Base-by-base conservation (phyloP, 176 grass and related monocot species). In the Oryza punctata region DNA sequence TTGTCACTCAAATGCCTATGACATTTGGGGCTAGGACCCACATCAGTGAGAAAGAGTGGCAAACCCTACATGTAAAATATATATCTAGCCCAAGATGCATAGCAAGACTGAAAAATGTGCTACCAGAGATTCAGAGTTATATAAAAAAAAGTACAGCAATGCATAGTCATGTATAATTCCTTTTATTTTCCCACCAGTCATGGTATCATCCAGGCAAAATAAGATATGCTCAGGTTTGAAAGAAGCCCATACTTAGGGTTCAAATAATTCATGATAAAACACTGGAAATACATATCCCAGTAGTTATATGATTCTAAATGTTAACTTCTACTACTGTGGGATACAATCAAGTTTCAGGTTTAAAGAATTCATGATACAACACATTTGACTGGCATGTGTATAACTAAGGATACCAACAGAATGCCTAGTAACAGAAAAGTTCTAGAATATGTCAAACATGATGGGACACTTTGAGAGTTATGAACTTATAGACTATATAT, bases 41-140 rank as follows among this genome's bases (percentile, higher is more conserved):
- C 52, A 61, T 61, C 57, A 24, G 57, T 61, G 57, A 61, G 57
- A 61, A 23, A 61, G 16, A 21, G 50, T 24, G 21, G 57, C 57
- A n/a, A 61, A 61, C 10, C 57, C 6, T 61, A 23, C 57, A 24
- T 67, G 30, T 35, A 66, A 37, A 23, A 25, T n/a, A 72, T 52
- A 60, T 41, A 73, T 85, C 54, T 65, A 80, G 14, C 69, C 52
- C 43, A 52, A 65, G 41, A 59, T 65, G 38, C n/a, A 65, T 38
- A 65, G 70, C 16, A 64, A 47, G 35, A 49, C 38, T 49, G 67
- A 59, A 73, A 82, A 49, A 25, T 23, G 49, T 12, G 15, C 14
- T 49, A 65, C 4, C 21, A 21, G 54, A n/a, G 7, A 61, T 61
- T 23, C 57, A 24, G 12, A 67, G 30, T 13, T 68, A 68, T n/a